Conservation (phyloP, 176 grass and related monocot species). For the Ananas comosus region DNA sequence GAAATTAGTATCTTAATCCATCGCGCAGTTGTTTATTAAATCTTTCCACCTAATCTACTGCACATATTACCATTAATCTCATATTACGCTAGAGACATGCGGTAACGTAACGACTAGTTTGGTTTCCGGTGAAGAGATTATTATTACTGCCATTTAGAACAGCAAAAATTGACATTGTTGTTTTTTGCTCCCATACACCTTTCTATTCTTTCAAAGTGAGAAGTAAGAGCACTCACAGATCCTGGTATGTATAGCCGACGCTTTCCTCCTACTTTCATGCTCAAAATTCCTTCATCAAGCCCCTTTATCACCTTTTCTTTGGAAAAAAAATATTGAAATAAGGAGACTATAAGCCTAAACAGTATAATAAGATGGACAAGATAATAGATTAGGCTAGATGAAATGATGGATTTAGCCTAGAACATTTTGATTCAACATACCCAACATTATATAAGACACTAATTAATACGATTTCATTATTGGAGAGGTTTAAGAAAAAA, state of each 20-base stretch:
- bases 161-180: no score
- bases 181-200: neutral
- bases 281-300: slow-evolving; percentile 87
- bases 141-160: no score
- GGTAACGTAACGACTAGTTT: no score
- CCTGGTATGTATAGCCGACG: slow-evolving; percentile 88
- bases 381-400: neutral
- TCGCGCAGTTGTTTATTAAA: no score
- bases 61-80: no score
- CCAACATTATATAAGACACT: neutral
- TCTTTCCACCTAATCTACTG: no score
- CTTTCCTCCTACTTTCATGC: slow-evolving; percentile 86
- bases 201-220: neutral
- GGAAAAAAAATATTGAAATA: neutral
- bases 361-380: neutral
- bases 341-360: neutral
- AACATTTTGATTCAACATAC: neutral
- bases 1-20: no score
- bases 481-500: neutral
- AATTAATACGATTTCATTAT: neutral
- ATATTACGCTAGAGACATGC: no score
- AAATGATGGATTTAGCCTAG: neutral
- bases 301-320: slow-evolving; percentile 64
- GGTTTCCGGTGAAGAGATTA: no score
- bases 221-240: slow-evolving; percentile 37